These are phyloP conservation scores for Haplosporangium sp. DNA, from an alignment of 371 early-diverging fungal species.

Conservation along the genomic window DNA sequence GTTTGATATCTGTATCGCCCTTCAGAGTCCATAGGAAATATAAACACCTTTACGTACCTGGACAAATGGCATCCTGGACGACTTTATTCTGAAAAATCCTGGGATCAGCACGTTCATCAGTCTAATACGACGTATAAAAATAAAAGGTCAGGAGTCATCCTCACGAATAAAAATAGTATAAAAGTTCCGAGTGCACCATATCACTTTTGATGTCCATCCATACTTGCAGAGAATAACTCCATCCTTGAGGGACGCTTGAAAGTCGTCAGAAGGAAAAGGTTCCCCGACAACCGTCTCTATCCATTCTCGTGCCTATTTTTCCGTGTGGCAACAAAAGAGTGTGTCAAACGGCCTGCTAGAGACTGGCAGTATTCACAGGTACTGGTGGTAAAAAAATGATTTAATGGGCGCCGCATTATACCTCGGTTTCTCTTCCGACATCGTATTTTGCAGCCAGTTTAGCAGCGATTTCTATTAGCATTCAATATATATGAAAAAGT, in stretches of 20 bases:
- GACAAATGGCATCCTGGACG: slow-evolving; percentile 83
- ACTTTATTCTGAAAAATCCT: slow-evolving; percentile 68
- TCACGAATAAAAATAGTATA: background rate
- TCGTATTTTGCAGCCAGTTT: slow-evolving; percentile 70
- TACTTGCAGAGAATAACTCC: slow-evolving; percentile 89
- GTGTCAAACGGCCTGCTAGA: background rate
- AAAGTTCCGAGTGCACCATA: background rate
- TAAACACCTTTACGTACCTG: slow-evolving; percentile 60
- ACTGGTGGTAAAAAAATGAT: background rate
- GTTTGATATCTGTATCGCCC: too few relatives aligned
- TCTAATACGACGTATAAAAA: slow-evolving; percentile 37
- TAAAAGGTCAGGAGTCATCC: background rate
- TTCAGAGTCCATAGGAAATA: too few relatives aligned
- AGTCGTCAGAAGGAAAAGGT: slow-evolving; percentile 60
- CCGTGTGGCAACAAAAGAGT: background rate
- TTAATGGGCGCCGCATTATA: slow-evolving; percentile 5
- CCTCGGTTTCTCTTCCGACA: slow-evolving; percentile 62
- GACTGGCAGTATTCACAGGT: background rate
- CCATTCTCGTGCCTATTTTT: slow-evolving; percentile 66
- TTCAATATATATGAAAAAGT: background rate
- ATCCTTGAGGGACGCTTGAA: slow-evolving; percentile 80
- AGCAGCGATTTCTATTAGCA: slow-evolving; percentile 62
- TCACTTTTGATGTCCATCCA: slow-evolving; percentile 12
- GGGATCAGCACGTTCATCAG: slow-evolving; percentile 71
- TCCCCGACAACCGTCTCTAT: slow-evolving; percentile 72